phyloP scores from a whole-genome alignment of 2,329 filamentous ascomycete genomes.

The Aspergillus sp. region DNA sequence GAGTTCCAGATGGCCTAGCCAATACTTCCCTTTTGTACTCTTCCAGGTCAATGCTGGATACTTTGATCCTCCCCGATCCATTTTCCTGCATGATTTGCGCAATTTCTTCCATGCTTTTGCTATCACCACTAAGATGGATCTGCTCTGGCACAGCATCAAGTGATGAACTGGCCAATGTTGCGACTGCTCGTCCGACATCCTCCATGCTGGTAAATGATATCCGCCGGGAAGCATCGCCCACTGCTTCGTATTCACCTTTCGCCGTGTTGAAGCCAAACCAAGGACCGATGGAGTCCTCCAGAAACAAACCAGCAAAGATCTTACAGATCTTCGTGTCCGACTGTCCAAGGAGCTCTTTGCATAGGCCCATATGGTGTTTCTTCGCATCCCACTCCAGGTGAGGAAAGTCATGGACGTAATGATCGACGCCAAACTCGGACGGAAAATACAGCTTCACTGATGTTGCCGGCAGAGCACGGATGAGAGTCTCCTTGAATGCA shows the following conservation, averaged over 20 bases:
- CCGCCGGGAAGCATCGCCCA: constrained; percentile 17
- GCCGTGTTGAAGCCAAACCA: constrained; percentile 29
- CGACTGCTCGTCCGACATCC: constrained; percentile 28
- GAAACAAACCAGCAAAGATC: constrained; percentile 28
- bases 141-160: constrained; percentile 17
- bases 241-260: constrained; percentile 21
- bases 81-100: constrained; percentile 19
- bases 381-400: constrained; percentile 31
- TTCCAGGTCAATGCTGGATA: constrained; percentile 16
- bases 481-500: constrained; percentile 23
- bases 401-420: constrained; percentile 32
- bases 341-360: constrained; percentile 2
- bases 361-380: constrained; percentile 21
- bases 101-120: constrained; percentile 16
- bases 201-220: constrained; percentile 27
- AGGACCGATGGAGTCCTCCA: constrained; percentile 30
- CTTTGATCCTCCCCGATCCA: constrained; percentile 17
- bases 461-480: constrained; percentile 16
- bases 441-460: constrained; percentile 29
- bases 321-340: constrained; percentile 21
- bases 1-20: constrained; percentile 13
- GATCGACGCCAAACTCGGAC: constrained; percentile 36
- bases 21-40: constrained; percentile 20
- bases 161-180: constrained; percentile 16
- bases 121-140: constrained; percentile 24